These are phyloP conservation scores for Botrytis fabae DNA, from an alignment of 2,329 filamentous ascomycete genomes.

Conservation along the genomic window DNA sequence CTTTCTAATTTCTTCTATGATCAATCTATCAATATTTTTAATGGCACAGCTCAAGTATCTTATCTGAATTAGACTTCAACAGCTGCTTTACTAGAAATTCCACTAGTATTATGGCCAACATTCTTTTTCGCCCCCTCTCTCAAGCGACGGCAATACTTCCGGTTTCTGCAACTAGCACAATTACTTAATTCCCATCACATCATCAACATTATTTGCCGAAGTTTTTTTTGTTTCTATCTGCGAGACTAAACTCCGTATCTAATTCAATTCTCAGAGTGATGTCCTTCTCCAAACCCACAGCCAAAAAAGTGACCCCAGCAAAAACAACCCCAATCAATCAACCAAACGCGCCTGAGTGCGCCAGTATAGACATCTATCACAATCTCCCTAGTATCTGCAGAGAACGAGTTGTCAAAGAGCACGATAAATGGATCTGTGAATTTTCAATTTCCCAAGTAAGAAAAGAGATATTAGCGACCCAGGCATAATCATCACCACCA, in stretches of 20 bases:
- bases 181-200: not conserved
- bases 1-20: not conserved
- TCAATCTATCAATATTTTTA: not conserved
- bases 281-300: not conserved
- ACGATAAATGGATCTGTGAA: too few species aligned
- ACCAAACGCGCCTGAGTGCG: not conserved
- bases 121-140: not conserved
- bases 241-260: fast-evolving
- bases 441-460: too few species aligned
- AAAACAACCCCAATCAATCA: not conserved
- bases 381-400: not conserved
- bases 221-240: fast-evolving
- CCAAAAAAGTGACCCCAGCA: not conserved
- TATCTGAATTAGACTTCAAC: not conserved
- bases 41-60: not conserved
- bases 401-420: not conserved
- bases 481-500: too few species aligned
- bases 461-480: too few species aligned
- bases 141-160: not conserved
- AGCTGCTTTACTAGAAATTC: not conserved
- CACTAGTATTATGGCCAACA: not conserved
- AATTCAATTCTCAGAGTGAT: not conserved
- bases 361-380: not conserved
- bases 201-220: not conserved
- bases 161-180: not conserved